A percentile compares a stretch with the other conserved stretches of the same genome.
These are phyloP conservation scores for Lichtheimia corymbifera DNA, from an alignment of 371 early-diverging fungal genomes.

Conservation along the genomic window DNA sequence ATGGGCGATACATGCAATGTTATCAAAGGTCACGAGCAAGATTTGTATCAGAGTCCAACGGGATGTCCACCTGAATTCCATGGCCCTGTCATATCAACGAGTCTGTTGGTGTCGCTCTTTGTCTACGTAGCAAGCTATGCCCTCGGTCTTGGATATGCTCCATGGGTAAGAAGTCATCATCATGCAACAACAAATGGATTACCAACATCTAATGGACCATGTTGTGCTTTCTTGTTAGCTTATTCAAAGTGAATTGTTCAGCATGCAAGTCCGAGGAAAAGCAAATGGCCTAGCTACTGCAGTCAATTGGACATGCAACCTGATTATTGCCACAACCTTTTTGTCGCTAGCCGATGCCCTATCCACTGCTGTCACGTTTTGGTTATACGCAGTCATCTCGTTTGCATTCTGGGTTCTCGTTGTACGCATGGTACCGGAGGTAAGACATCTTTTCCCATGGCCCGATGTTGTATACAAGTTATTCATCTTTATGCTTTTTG, in stretches of 20 bases:
- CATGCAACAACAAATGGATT: too few species aligned
- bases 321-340: conserved; percentile 62
- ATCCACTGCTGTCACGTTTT: conserved; percentile 62
- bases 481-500: not conserved
- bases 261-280: conserved; percentile 59
- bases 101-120: conserved; percentile 38
- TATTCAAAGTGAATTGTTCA: conserved; percentile 65
- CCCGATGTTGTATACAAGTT: not conserved
- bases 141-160: conserved; percentile 65
- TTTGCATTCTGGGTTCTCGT: conserved; percentile 54
- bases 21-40: conserved; percentile 14
- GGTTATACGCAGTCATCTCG: conserved; percentile 59
- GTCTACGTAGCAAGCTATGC: conserved; percentile 68
- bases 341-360: conserved; percentile 59
- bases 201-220: not conserved
- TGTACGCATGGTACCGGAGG: conserved; percentile 56
- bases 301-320: conserved; percentile 65
- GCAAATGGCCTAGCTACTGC: conserved; percentile 66
- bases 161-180: conserved; percentile 28
- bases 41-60: conserved; percentile 32
- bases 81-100: conserved; percentile 32
- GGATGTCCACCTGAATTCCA: conserved; percentile 35
- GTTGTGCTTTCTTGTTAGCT: conserved; percentile 34
- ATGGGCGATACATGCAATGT: conserved; percentile 27
- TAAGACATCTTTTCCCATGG: conserved; percentile 14